Evolutionary conservation across 352 stramenopile genomes (phyloP).

Genomic region (Pythium grandisporangium): DNA sequence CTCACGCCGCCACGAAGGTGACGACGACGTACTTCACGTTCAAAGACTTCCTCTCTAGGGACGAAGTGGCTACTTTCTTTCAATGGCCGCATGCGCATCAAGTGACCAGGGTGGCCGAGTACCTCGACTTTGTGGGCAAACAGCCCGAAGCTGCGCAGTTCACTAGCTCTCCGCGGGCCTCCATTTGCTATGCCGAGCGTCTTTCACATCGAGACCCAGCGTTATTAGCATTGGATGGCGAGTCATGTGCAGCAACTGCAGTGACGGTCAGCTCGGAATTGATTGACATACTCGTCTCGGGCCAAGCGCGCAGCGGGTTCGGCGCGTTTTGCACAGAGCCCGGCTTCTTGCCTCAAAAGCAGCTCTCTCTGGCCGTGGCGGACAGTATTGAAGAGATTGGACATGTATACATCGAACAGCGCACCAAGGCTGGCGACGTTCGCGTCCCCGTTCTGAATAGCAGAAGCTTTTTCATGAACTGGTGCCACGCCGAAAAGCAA

Average conservation of each 20-base stretch:
- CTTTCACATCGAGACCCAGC: neutral
- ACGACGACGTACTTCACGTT: constrained; percentile 41
- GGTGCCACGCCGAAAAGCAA: constrained; percentile 83
- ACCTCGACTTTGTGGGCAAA: constrained; percentile 49
- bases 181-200: constrained; percentile 28
- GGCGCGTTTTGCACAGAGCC: constrained; percentile 55
- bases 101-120: constrained; percentile 48
- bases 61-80: constrained; percentile 44
- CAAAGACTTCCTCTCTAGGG: constrained; percentile 40
- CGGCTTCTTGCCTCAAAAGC: constrained; percentile 51
- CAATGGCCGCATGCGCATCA: constrained; percentile 32
- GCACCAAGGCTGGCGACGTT: constrained; percentile 26
- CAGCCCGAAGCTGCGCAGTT: constrained; percentile 38
- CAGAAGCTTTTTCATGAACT: constrained; percentile 81
- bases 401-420: constrained; percentile 63
- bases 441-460: constrained; percentile 57
- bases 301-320: constrained; percentile 56
- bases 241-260: too few relatives aligned
- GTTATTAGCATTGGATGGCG: too few relatives aligned
- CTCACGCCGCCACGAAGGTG: too few relatives aligned
- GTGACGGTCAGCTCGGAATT: constrained; percentile 6
- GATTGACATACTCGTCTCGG: constrained; percentile 25
- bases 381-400: constrained; percentile 37
- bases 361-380: constrained; percentile 56
- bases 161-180: constrained; percentile 40